Evolutionary conservation across 768 basidiomycete species (phyloP), one percentile per base, ranked within the genome.

Genomic region (Crassisporium funariophilum): DNA sequence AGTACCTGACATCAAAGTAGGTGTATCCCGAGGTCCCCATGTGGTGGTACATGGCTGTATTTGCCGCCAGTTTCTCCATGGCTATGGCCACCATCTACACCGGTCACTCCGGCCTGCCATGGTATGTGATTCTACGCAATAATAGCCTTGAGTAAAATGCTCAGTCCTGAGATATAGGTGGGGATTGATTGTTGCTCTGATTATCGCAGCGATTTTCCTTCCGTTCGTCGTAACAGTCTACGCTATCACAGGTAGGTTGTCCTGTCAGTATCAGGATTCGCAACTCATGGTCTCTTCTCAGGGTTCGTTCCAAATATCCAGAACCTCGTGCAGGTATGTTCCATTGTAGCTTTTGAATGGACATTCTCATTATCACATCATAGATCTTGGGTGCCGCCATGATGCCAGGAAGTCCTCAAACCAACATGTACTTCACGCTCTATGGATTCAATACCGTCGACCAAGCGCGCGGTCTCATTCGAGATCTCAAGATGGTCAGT

Each of bases 11-110:
- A n/a, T n/a, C n/a, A n/a, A n/a, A n/a, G n/a, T 53, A 61, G 58
- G 60, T 61, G 10, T 68, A 68, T 46, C 52, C 50, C 1, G 72
- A 75, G 44, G 74, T 77, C 2, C 76, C 76, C 4, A 66, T 73
- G 60, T 77, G 73, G 73, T 80, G 78, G 78, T 80, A 77, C 58
- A 58, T 73, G 35, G 56, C 65, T 4, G 65, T 74, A 17, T 75
- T 79, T 33, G 45, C 69, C 17, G 64, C 47, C 23, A 74, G 73
- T 12, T 74, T 81, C 47, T 66, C 70, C 1, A 77, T 81, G 62
- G 80, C 78, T 0, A 71, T 83, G 67, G 73, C 74, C 4, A 75
- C 77, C 5, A 67, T 76, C 49, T 83, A 83, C 60, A 74, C 75
- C 33, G 76, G 73, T 13, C 50, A 74, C 41, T 77, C 81, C 7